phyloP scores from a whole-genome alignment of 2,329 filamentous ascomycete species.

The Zasmidium citrigriseum region DNA sequence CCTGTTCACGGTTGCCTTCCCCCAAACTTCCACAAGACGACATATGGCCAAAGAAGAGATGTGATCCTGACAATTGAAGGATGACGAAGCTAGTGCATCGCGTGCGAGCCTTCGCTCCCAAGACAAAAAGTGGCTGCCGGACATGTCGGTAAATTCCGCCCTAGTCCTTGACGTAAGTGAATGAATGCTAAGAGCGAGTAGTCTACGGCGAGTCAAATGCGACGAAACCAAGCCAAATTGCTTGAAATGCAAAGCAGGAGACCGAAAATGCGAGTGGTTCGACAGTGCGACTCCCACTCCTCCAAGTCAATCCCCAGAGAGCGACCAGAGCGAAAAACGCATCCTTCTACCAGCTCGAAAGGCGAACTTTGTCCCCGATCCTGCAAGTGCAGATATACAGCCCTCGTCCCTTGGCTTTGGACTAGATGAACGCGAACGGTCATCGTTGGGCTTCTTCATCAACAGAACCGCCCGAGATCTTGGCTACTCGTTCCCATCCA shows the following conservation, averaged over 20 bases:
- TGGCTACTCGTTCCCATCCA: constrained; percentile 4
- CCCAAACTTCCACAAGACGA: background rate
- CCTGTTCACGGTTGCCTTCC: background rate
- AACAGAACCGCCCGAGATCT: constrained; percentile 9
- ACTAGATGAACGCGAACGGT: background rate
- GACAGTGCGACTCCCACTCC: background rate
- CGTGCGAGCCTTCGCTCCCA: constrained; percentile 4
- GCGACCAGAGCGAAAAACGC: background rate
- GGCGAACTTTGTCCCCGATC: background rate
- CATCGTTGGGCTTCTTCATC: constrained; percentile 10
- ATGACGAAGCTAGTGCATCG: constrained; percentile 1
- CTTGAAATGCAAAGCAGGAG: background rate
- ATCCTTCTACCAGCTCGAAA: background rate
- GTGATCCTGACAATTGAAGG: background rate
- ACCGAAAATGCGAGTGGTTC: background rate
- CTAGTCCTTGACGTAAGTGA: background rate
- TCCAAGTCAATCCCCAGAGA: background rate
- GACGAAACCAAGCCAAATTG: constrained; percentile 4
- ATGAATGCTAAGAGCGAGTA: background rate
- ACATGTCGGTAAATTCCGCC: constrained; percentile 5
- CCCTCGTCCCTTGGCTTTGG: constrained; percentile 4
- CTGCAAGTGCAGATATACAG: background rate
- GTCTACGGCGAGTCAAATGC: constrained; percentile 8
- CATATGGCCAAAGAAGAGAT: background rate
- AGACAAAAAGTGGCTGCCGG: constrained; percentile 8